Percentiles rank a stretch among this genome's conserved stretches.
Evolutionary conservation across 2,329 filamentous ascomycete species (phyloP).

Genomic region (Immersiporthe knoxdaviesiana): DNA sequence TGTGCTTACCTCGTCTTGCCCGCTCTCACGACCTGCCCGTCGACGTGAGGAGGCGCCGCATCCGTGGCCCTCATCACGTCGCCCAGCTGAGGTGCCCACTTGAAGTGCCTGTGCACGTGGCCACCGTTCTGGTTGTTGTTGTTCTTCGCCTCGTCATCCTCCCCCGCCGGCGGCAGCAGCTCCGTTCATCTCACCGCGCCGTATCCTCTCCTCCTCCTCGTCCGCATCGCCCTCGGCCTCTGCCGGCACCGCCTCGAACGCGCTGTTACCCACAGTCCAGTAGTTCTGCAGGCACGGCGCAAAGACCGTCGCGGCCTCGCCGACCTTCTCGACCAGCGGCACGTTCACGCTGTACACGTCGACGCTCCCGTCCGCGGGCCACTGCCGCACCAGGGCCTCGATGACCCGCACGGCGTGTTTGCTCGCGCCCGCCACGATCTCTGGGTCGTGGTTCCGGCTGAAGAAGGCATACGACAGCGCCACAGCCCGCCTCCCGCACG

Average conservation of each 20-base stretch:
- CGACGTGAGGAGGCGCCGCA: slow-evolving; percentile 76
- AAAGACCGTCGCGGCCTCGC: slow-evolving; percentile 73
- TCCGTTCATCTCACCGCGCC: slow-evolving; percentile 58
- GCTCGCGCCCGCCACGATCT: slow-evolving; percentile 77
- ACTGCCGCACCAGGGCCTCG: slow-evolving; percentile 76
- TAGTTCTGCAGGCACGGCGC: slow-evolving; percentile 88
- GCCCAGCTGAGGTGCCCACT: slow-evolving; percentile 86
- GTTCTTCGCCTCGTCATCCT: slow-evolving; percentile 39
- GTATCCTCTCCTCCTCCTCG: slow-evolving; percentile 73
- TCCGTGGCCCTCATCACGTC: slow-evolving; percentile 91
- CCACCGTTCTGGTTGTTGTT: slow-evolving; percentile 42
- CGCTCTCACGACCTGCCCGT: slow-evolving; percentile 90
- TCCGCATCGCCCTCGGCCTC: slow-evolving; percentile 66
- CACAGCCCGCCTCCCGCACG: slow-evolving; percentile 71
- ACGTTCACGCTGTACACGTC: slow-evolving; percentile 94
- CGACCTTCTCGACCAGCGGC: slow-evolving; percentile 78
- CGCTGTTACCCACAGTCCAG: slow-evolving; percentile 76
- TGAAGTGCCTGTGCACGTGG: slow-evolving; percentile 85
- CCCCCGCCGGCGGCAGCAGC: slow-evolving; percentile 34
- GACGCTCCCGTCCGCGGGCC: slow-evolving; percentile 66
- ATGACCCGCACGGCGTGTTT: slow-evolving; percentile 75
- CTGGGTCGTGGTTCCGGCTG: slow-evolving; percentile 78
- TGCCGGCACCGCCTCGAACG: slow-evolving; percentile 79
- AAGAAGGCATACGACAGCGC: slow-evolving; percentile 93
- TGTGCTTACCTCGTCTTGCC: slow-evolving; percentile 76